Percentiles rank a stretch among this genome's conserved stretches.
Evolutionary conservation across 1,284 basidiomycete species (phyloP).

Genomic region (Tremellales sp.): DNA sequence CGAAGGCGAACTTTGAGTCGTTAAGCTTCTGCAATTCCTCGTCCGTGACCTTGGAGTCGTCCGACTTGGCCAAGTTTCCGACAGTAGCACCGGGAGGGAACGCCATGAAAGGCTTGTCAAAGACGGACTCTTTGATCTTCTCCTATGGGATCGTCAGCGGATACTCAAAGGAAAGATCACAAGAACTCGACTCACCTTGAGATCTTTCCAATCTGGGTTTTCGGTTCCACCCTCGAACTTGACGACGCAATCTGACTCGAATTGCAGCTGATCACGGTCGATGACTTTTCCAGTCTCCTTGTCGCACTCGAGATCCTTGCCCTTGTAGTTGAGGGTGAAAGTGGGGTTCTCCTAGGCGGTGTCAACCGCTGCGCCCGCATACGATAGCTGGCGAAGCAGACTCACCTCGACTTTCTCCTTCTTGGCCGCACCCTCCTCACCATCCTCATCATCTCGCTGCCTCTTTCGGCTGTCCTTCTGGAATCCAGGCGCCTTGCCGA

Average conservation of each 20-base stretch:
- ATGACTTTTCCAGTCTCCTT: slow-evolving; percentile 59
- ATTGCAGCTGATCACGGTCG: slow-evolving; percentile 44
- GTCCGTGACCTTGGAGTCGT: slow-evolving; percentile 48
- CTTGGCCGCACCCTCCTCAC: slow-evolving; percentile 45
- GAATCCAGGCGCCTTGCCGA: slow-evolving; percentile 22
- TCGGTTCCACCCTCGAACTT: slow-evolving; percentile 42
- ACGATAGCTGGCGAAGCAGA: too few relatives aligned
- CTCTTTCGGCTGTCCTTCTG: slow-evolving; percentile 31
- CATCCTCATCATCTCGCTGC: slow-evolving; percentile 43
- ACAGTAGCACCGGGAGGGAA: slow-evolving; percentile 45
- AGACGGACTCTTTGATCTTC: slow-evolving; percentile 26
- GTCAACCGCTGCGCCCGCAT: too few relatives aligned
- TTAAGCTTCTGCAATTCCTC: slow-evolving; percentile 50
- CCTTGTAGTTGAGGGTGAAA: slow-evolving; percentile 55
- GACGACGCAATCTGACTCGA: slow-evolving; percentile 47
- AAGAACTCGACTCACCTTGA: slow-evolving; percentile 47
- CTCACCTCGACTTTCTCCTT: slow-evolving; percentile 56
- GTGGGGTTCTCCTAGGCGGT: slow-evolving; percentile 53
- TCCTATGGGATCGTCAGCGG: slow-evolving; percentile 12
- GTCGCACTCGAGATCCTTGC: slow-evolving; percentile 58
- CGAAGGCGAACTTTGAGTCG: slow-evolving; percentile 47
- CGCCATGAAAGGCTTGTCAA: slow-evolving; percentile 37
- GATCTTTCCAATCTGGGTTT: slow-evolving; percentile 51
- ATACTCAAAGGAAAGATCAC: background rate
- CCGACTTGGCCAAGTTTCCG: slow-evolving; percentile 49